phyloP scores from a whole-genome alignment of 108 stramenopile genomes.

The Parmales sp. region DNA sequence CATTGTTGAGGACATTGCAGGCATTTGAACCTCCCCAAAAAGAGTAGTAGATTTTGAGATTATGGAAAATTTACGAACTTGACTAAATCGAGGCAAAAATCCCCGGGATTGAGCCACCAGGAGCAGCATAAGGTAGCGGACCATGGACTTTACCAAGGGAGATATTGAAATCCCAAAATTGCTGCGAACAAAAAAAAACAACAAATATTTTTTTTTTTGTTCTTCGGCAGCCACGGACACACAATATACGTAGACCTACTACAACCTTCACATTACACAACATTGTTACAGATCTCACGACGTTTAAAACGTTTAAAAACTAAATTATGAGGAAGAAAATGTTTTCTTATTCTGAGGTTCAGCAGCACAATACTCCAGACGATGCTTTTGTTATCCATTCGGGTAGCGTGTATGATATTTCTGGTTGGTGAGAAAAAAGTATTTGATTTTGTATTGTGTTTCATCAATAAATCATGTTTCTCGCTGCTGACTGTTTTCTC shows the following conservation, averaged over 20 bases:
- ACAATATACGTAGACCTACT: too few relatives aligned
- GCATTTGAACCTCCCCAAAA: constrained; percentile 55
- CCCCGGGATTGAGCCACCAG: too few relatives aligned
- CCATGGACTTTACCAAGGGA: background rate
- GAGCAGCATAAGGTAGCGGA: background rate
- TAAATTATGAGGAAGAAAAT: constrained; percentile 17
- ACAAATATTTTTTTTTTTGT: background rate
- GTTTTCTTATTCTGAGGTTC: constrained; percentile 78
- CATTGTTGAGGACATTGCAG: constrained; percentile 93
- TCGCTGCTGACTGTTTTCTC: too few relatives aligned
- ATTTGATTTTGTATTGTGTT: too few relatives aligned
- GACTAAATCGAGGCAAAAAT: too few relatives aligned
- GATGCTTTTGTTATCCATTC: constrained; percentile 90
- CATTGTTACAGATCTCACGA: too few relatives aligned
- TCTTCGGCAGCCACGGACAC: too few relatives aligned
- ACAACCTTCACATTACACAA: too few relatives aligned
- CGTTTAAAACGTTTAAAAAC: background rate
- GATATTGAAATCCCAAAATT: background rate
- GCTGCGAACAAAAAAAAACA: background rate
- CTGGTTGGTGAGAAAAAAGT: constrained; percentile 91
- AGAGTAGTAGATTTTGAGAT: background rate
- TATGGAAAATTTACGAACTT: too few relatives aligned
- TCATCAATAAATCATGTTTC: too few relatives aligned
- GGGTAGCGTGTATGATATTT: constrained; percentile 96
- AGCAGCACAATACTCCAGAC: constrained; percentile 77